These are phyloP conservation scores for Babesia gibsoni DNA, from an alignment of 169 alveolate species.

Conservation along the genomic window DNA sequence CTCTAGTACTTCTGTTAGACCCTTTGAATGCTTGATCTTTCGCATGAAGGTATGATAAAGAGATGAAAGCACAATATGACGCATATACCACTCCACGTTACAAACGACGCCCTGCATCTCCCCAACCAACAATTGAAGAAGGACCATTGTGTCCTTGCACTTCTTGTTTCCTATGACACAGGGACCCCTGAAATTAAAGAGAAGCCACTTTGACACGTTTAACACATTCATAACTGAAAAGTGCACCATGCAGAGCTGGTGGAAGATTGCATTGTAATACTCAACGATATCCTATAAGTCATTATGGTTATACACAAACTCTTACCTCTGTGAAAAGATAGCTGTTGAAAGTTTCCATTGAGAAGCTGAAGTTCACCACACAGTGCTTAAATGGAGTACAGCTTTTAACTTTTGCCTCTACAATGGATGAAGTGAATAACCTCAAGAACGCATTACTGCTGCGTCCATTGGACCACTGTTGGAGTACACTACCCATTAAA, in stretches of 20 bases:
- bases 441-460: neutral
- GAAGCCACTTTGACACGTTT: conserved; percentile 1
- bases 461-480: neutral
- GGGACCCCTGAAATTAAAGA: neutral
- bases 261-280: conserved; percentile 13
- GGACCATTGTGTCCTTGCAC: neutral
- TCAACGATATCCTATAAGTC: neutral
- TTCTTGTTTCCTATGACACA: neutral
- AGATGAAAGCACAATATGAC: neutral
- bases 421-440: neutral
- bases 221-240: neutral
- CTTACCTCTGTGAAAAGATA: conserved; percentile 28
- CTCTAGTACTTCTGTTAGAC: neutral
- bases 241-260: conserved; percentile 14
- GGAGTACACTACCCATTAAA: conserved; percentile 6
- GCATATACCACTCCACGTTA: conserved; percentile 14
- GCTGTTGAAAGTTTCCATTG: neutral
- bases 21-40: neutral
- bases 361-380: neutral
- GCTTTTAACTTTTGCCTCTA: neutral
- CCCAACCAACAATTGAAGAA: neutral
- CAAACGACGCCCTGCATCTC: neutral
- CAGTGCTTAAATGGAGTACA: neutral
- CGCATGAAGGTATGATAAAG: neutral
- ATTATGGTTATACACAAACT: neutral